Evolutionary conservation across 305 asterid species (phyloP), one percentile per base, ranked within the genome.

Genomic region (Solanum chacoense): DNA sequence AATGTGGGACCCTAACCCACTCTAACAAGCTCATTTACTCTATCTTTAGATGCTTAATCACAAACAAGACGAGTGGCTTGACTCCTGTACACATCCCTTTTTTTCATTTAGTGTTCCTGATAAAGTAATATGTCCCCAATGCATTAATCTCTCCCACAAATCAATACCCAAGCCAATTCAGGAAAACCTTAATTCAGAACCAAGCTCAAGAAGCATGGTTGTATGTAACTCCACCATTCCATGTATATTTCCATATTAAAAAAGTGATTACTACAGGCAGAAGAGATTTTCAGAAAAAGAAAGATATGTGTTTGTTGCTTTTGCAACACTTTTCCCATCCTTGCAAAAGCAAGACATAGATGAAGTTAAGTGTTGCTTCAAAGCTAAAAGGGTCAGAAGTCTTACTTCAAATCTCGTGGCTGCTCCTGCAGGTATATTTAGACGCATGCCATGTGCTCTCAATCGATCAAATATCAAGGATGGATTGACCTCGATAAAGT

Each of bases 401-500:
- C 87, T 89, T 84, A 97, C 99, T 98, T 97, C 99, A 89, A 97
- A 97, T 88, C 98, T 95, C 22, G 93, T 94, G 83, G 98, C 98
- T 88, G 97, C 94, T 90, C 99, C 98, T n/a, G 98, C 96, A 36
- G 98, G 98, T 89, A 96, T 95, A 89, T 97, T 97, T 89, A 97
- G 91, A 87, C 98, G 93, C 98, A 94, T 96, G 87, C 95, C 98
- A 88, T 91, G 88, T 85, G 98, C 95, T 92, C 90, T 97, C 76
- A 89, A 85, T 89, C 98, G 93, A 93, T 97, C 98, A 90, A 95
- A 97, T 88, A 91, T 92, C 94, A 97, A 87, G 88, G 89, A 92
- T 34, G 98, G 98, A 91, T 97, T 96, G 88, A 92, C 97, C 93
- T 97, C 99, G 79, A 94, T 93, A 91, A 96, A 96, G 94, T 94